phyloP scores from a whole-genome alignment of 768 basidiomycete genomes.

The Zangia roseola region DNA sequence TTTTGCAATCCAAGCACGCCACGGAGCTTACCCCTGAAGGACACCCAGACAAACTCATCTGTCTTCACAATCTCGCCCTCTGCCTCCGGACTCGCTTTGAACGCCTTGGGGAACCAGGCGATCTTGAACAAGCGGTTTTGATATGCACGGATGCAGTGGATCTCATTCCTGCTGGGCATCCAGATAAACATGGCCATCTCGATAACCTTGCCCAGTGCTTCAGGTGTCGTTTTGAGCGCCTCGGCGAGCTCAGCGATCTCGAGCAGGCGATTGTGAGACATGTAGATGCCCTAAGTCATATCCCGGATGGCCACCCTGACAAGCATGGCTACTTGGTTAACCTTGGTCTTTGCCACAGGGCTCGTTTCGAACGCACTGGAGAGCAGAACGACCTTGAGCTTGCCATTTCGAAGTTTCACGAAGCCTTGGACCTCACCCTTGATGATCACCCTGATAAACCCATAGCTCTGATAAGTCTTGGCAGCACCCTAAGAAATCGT shows the following conservation, averaged over 20 bases:
- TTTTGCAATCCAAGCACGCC: too few relatives aligned
- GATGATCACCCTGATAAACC: neutral
- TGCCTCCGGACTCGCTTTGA: neutral
- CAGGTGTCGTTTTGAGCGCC: too few relatives aligned
- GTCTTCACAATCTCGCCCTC: neutral
- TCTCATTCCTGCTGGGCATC: neutral
- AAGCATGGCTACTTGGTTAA: neutral
- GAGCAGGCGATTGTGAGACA: too few relatives aligned
- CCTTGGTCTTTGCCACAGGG: neutral
- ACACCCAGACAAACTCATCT: neutral
- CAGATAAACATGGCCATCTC: neutral
- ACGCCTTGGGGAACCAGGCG: neutral
- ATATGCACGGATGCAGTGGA: neutral
- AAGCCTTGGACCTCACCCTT: neutral
- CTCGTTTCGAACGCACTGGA: constrained; percentile 1
- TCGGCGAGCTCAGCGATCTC: too few relatives aligned
- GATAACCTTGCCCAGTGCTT: too few relatives aligned
- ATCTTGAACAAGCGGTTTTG: neutral
- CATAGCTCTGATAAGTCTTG: too few relatives aligned
- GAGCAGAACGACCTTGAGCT: neutral
- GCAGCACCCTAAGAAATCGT: neutral
- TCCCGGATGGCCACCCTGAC: neutral
- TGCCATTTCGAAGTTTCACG: neutral
- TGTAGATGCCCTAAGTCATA: neutral
- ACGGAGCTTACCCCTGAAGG: neutral